These are phyloP conservation scores for Fragaria vesca DNA, from an alignment of 306 rosid species.

Conservation along the genomic window DNA sequence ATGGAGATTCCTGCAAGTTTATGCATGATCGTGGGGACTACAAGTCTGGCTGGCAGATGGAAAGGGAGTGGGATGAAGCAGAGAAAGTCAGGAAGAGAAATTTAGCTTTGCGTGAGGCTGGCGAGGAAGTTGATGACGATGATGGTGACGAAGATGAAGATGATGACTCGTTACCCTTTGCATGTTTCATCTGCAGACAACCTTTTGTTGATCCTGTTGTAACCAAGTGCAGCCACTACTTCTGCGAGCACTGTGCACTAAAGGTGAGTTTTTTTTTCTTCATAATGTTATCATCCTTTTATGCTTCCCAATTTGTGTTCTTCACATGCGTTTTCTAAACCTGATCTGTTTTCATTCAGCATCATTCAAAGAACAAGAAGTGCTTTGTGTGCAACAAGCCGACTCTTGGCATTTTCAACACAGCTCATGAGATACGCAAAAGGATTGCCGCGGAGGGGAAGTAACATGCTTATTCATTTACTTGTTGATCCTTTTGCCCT, in stretches of 20 bases:
- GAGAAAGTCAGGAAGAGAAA: conserved; percentile 82
- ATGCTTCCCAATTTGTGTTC: not conserved
- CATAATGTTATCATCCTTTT: not conserved
- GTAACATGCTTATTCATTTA: conserved; percentile 1
- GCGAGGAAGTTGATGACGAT: conserved; percentile 37
- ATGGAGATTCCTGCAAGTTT: conserved; percentile 81
- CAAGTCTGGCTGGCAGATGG: conserved; percentile 92
- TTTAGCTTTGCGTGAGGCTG: conserved; percentile 53
- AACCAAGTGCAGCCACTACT: conserved; percentile 80
- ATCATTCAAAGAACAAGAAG: conserved; percentile 84
- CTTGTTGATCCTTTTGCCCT: not conserved
- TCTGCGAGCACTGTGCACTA: conserved; percentile 83
- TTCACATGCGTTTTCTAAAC: not conserved
- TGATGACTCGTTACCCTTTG: conserved; percentile 60
- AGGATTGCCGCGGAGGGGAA: conserved; percentile 55
- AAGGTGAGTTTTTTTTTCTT: conserved; percentile 40
- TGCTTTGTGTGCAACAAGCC: conserved; percentile 90
- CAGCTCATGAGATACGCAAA: conserved; percentile 52
- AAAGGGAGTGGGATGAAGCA: conserved; percentile 89
- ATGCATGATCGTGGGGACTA: conserved; percentile 98
- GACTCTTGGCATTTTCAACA: conserved; percentile 68
- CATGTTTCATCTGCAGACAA: conserved; percentile 76
- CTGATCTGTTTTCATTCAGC: conserved; percentile 34
- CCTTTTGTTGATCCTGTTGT: conserved; percentile 82
- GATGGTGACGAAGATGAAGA: conserved; percentile 40